Percentiles rank a stretch among this genome's conserved stretches.
phyloP scores from a whole-genome alignment of 2,329 filamentous ascomycete species.

The Pseudocercospora musae region DNA sequence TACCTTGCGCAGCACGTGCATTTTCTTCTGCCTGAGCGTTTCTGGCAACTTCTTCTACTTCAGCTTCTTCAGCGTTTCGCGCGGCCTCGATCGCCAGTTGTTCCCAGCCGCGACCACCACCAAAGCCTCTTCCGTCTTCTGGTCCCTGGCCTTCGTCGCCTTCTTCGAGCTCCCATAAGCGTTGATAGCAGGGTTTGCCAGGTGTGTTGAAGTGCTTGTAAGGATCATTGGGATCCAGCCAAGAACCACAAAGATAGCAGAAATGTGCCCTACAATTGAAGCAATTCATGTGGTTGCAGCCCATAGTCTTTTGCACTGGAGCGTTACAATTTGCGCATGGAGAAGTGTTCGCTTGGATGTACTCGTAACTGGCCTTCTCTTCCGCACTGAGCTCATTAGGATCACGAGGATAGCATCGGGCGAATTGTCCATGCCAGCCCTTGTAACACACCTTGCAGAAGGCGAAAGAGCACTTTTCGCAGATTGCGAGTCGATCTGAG shows the following conservation, averaged over 20 bases:
- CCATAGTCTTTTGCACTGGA: slow-evolving; percentile 83
- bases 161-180: slow-evolving; percentile 83
- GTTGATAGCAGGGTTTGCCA: slow-evolving; percentile 69
- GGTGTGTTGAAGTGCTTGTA: slow-evolving; percentile 83
- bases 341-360: slow-evolving; percentile 75
- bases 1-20: slow-evolving; percentile 12
- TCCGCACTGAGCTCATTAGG: slow-evolving; percentile 73
- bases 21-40: slow-evolving; percentile 26
- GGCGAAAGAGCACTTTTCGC: slow-evolving; percentile 82
- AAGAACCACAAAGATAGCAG: slow-evolving; percentile 90
- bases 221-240: slow-evolving; percentile 75
- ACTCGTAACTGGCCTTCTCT: slow-evolving; percentile 82
- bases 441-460: slow-evolving; percentile 75
- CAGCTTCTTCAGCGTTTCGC: slow-evolving; percentile 33
- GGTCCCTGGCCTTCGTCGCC: slow-evolving; percentile 60
- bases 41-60: slow-evolving; percentile 33
- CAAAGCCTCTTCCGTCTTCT: slow-evolving; percentile 39
- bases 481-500: slow-evolving; percentile 70
- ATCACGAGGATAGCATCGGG: slow-evolving; percentile 65
- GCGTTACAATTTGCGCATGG: slow-evolving; percentile 84
- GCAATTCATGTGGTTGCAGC: slow-evolving; percentile 97
- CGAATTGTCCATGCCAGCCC: slow-evolving; percentile 91
- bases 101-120: slow-evolving; percentile 43
- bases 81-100: slow-evolving; percentile 39
- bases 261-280: slow-evolving; percentile 88